Percentiles rank a stretch among this genome's conserved stretches.
Conservation (phyloP, 2,329 filamentous ascomycete species). For the Alternaria conjuncta region DNA sequence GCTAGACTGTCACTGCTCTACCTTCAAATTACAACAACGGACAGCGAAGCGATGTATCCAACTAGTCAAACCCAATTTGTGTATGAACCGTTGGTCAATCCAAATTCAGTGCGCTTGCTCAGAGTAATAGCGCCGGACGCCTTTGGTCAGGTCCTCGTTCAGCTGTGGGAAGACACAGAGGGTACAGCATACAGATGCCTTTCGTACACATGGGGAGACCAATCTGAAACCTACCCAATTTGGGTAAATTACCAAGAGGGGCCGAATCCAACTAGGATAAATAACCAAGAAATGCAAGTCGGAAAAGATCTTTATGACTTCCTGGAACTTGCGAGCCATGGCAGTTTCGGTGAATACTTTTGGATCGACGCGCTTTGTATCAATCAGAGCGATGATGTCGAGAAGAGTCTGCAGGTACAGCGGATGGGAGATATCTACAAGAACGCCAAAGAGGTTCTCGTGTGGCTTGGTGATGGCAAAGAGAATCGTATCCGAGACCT, state of each 20-base stretch:
- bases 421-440: not conserved
- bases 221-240: not conserved
- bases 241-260: not conserved
- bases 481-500: not conserved
- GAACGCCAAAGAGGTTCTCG: not conserved
- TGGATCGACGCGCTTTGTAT: not conserved
- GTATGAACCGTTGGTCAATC: not conserved
- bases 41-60: not conserved
- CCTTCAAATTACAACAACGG: not conserved
- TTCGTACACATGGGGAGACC: not conserved
- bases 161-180: not conserved
- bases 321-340: not conserved
- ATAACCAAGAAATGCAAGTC: not conserved
- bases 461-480: not conserved
- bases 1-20: not conserved
- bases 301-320: not conserved
- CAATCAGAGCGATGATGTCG: not conserved
- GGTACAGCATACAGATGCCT: not conserved
- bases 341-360: not conserved
- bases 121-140: not conserved
- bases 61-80: not conserved
- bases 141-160: not conserved
- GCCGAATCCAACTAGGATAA: not conserved
- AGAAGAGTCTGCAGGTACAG: not conserved
- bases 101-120: not conserved